These are phyloP conservation scores for Tulasnella sp. DNA, from an alignment of 768 basidiomycete species.

Conservation along the genomic window DNA sequence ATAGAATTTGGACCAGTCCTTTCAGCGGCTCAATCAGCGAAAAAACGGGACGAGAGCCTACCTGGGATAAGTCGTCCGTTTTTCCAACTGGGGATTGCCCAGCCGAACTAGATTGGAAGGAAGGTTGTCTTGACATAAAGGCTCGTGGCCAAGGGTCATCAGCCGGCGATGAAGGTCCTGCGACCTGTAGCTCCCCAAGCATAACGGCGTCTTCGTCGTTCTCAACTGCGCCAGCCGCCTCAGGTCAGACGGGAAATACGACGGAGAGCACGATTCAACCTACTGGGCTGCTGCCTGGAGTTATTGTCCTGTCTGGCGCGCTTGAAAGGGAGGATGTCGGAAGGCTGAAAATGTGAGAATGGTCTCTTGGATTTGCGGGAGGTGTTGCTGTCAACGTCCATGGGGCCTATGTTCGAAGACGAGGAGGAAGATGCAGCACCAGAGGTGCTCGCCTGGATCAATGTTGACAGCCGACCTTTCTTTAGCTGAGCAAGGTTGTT, in stretches of 20 bases:
- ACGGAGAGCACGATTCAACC: not conserved
- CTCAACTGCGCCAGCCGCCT: not conserved
- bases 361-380: not conserved
- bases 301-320: not conserved
- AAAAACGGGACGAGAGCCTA: not conserved
- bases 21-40: not conserved
- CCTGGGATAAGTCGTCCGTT: not conserved
- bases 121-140: not conserved
- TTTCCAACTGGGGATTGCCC: not conserved
- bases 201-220: not conserved
- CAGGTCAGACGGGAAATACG: not conserved
- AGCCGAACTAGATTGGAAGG: not conserved
- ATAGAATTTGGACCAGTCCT: not conserved
- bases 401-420: not conserved
- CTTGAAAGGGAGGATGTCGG: not conserved
- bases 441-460: not conserved
- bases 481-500: slow-evolving; percentile 9
- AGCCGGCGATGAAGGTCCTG: not conserved
- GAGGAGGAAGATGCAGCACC: not conserved
- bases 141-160: not conserved
- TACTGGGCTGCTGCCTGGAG: not conserved
- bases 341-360: not conserved
- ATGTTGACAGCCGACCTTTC: not conserved
- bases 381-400: not conserved
- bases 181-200: not conserved